phyloP scores from a whole-genome alignment of 352 stramenopile genomes.

The Plasmopara halstedii region DNA sequence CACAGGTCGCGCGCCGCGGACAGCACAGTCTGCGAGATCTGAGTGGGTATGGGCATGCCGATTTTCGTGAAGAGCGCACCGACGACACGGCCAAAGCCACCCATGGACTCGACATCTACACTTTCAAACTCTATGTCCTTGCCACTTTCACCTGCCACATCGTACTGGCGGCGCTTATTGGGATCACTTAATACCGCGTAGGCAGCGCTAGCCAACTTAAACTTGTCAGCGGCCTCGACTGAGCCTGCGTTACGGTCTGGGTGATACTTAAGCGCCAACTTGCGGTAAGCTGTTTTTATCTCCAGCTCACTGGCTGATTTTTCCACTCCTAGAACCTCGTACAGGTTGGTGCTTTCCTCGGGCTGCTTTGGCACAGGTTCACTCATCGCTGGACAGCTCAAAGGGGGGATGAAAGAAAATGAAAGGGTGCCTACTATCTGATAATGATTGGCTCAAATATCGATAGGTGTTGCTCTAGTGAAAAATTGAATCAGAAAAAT shows the following conservation, averaged over 20 bases:
- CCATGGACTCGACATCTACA: constrained; percentile 81
- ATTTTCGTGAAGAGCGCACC: constrained; percentile 86
- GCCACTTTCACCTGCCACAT: constrained; percentile 60
- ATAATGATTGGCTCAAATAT: constrained; percentile 12
- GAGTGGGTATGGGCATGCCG: constrained; percentile 80
- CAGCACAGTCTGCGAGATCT: constrained; percentile 81
- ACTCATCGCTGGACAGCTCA: constrained; percentile 44
- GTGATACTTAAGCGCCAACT: constrained; percentile 86
- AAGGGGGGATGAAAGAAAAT: constrained; percentile 4
- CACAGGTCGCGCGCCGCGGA: constrained; percentile 69
- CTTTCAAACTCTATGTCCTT: constrained; percentile 77
- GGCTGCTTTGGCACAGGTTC: constrained; percentile 42
- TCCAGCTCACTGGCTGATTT: constrained; percentile 83
- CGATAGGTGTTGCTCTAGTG: neutral
- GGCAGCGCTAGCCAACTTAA: constrained; percentile 80
- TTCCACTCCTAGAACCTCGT: constrained; percentile 85
- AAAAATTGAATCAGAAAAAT: neutral
- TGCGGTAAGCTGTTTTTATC: constrained; percentile 86
- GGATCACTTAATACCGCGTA: constrained; percentile 82
- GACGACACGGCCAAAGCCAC: constrained; percentile 72
- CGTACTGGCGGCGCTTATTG: constrained; percentile 84
- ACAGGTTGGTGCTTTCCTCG: constrained; percentile 66
- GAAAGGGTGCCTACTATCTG: neutral
- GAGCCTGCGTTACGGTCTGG: constrained; percentile 82
- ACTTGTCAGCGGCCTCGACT: constrained; percentile 69